Base-by-base conservation (phyloP, 768 basidiomycete genomes). In the Boletus barrowsii region DNA sequence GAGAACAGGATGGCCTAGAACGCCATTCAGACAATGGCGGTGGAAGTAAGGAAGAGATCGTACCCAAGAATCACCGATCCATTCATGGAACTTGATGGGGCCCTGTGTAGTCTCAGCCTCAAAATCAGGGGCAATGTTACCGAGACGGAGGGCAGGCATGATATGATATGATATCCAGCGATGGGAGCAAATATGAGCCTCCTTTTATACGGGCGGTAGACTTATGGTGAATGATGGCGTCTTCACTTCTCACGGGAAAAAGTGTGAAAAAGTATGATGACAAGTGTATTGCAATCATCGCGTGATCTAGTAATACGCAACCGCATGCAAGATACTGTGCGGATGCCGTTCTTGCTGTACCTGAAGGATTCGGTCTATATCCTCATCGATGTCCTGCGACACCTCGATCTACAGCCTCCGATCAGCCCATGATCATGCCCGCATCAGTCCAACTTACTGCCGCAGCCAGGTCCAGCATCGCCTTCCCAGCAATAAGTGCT, bases 401-500 rank as follows among this genome's bases (percentile, higher is more conserved):
- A 69, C 77, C 70, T 98, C 97, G 59, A 98, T 90, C 95, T 97
- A 64, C 37, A 37, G 4, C 42, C 17, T 30, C 35, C 49, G 45
- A 57, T 56, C 59, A 62, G 56, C 41, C 51, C 46, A 22, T 55
- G 20, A 53, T 53, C 44, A 26, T 22, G 26, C 24, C 32, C 13
- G 42, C 47, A 35, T 35, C 36, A 41, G 5, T 30, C 13, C 17
- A 30, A 79, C 92, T 74, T 65, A 97, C 96, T 51, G 94, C 88
- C 45, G 83, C 77, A 9, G 93, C 93, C 20, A 99, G 76, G 64
- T 96, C 95, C 29, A 98, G 76, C 68, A 98, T 94, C 3, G 96
- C 94, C 70, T 87, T 91, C 17, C 97, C 96, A 24, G 97, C 97
- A 59, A 98, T 93, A 44, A 89, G 77, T 1, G 97, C 97, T 72